Conservation (phyloP, 1,284 basidiomycete genomes). For the Pseudozyma hubeiensis region DNA sequence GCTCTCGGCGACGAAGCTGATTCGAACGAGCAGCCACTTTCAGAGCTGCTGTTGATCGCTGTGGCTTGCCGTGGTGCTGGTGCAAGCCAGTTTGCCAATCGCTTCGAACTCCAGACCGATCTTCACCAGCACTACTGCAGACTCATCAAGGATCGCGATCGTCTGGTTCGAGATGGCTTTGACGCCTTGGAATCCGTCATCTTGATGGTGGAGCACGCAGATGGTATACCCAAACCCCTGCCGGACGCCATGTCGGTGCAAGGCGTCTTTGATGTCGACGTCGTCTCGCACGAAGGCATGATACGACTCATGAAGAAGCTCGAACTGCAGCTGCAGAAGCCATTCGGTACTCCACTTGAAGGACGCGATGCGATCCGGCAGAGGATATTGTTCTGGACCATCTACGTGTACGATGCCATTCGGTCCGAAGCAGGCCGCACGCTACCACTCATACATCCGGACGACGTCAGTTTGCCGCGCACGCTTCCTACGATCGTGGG, state of each 20-base stretch:
- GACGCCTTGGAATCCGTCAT: conserved; percentile 34
- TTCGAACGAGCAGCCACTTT: conserved; percentile 20
- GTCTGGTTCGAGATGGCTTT: conserved; percentile 29
- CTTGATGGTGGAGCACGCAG: conserved; percentile 29
- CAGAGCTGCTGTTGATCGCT: conserved; percentile 34
- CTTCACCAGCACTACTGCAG: conserved; percentile 26
- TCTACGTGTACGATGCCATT: conserved; percentile 46
- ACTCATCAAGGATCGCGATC: conserved; percentile 38
- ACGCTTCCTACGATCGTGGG: background rate
- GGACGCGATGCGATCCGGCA: conserved; percentile 29
- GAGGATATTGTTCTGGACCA: conserved; percentile 36
- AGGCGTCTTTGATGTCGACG: conserved; percentile 33
- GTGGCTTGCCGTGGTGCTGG: conserved; percentile 32
- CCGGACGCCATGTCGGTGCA: conserved; percentile 31
- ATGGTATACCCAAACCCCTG: conserved; percentile 13
- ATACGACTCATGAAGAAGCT: conserved; percentile 38
- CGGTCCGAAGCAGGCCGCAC: conserved; percentile 30
- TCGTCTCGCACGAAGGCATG: conserved; percentile 30
- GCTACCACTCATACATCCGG: conserved; percentile 21
- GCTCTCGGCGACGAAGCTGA: background rate
- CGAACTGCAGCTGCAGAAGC: conserved; percentile 33
- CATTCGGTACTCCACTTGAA: conserved; percentile 29
- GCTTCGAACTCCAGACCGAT: conserved; percentile 33
- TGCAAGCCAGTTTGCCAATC: conserved; percentile 24
- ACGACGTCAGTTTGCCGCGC: conserved; percentile 16